Percentiles rank a stretch among this genome's conserved stretches.
Conservation (phyloP, 2,329 filamentous ascomycete species). For the Neofusicoccum kwambonambiense region DNA sequence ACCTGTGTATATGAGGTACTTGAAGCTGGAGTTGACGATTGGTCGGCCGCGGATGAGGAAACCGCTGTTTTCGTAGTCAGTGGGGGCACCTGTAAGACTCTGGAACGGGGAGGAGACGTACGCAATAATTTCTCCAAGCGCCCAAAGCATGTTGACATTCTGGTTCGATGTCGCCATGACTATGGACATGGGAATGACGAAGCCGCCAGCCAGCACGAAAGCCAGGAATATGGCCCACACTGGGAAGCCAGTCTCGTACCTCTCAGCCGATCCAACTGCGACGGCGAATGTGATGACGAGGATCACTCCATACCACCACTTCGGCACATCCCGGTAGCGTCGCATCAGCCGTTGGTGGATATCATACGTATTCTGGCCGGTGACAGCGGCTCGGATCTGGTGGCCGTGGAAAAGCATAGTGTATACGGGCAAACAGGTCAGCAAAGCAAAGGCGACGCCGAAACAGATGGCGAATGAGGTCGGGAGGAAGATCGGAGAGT, state of each 20-base stretch:
- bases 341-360: constrained; percentile 35
- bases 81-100: no score
- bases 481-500: constrained; percentile 39
- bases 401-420: constrained; percentile 36
- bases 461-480: constrained; percentile 40
- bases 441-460: constrained; percentile 38
- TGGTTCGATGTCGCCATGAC: constrained; percentile 12
- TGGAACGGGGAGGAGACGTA: constrained; percentile 19
- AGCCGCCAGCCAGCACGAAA: constrained; percentile 50
- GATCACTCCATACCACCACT: constrained; percentile 48
- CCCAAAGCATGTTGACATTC: constrained; percentile 50
- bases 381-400: constrained; percentile 26
- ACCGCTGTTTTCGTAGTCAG: constrained; percentile 43
- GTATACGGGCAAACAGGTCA: constrained; percentile 37
- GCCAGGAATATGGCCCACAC: constrained; percentile 28
- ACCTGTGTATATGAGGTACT: constrained; percentile 25
- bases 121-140: constrained; percentile 48
- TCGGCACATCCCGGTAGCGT: constrained; percentile 33
- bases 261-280: constrained; percentile 29
- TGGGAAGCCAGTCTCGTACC: constrained; percentile 42
- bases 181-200: constrained; percentile 38
- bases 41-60: constrained; percentile 50
- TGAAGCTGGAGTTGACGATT: constrained; percentile 54
- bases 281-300: constrained; percentile 50
- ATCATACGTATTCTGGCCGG: constrained; percentile 25